Conservation (phyloP, 257 asterid genomes). For the Agastache rugosa region DNA sequence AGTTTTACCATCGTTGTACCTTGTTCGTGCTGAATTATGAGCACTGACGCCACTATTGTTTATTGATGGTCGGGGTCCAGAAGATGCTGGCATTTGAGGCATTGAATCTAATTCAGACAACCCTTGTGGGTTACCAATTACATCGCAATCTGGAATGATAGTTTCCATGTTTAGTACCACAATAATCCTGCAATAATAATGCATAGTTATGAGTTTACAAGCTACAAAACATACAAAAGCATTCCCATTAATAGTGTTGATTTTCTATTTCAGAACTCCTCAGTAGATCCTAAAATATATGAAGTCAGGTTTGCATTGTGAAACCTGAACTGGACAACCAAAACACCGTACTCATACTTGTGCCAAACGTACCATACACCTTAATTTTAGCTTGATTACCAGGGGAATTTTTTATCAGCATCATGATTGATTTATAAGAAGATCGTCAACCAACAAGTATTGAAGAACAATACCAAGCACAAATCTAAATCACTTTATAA, state of each 20-base stretch:
- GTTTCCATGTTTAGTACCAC: slow-evolving; percentile 89
- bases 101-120: slow-evolving; percentile 48
- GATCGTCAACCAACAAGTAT: slow-evolving; percentile 15
- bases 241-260: slow-evolving; percentile 19
- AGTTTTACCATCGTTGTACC: slow-evolving; percentile 42
- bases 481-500: slow-evolving; percentile 17
- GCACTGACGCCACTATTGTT: slow-evolving; percentile 46
- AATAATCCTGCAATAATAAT: slow-evolving; percentile 73
- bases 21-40: slow-evolving; percentile 47
- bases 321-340: neutral
- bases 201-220: slow-evolving; percentile 27
- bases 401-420: slow-evolving; percentile 18
- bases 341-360: neutral
- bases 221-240: slow-evolving; percentile 8
- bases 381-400: slow-evolving; percentile 16
- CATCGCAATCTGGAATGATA: slow-evolving; percentile 73
- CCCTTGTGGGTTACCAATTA: slow-evolving; percentile 74
- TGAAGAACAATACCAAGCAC: slow-evolving; percentile 20
- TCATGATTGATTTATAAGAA: slow-evolving; percentile 11
- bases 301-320: neutral
- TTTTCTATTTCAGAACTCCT: neutral
- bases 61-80: slow-evolving; percentile 39
- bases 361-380: slow-evolving; percentile 9
- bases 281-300: slow-evolving; percentile 14
- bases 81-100: slow-evolving; percentile 54